A percentile compares a stretch with the other conserved stretches of the same genome.
These are phyloP conservation scores for Thraustochytrium sp. DNA, from an alignment of 352 stramenopile species.

Conservation along the genomic window DNA sequence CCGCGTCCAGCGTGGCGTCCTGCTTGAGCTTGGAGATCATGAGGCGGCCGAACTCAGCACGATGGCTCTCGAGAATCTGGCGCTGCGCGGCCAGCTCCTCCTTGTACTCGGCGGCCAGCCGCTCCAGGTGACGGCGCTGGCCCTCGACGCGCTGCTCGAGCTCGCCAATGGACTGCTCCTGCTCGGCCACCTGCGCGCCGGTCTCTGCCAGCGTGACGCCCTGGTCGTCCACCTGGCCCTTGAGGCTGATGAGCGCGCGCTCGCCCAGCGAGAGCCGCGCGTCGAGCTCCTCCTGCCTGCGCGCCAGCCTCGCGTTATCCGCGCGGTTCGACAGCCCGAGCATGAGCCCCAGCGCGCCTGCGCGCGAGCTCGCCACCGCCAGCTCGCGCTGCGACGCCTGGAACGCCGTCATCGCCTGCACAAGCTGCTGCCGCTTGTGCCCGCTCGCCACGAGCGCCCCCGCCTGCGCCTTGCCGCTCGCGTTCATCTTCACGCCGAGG, in stretches of 20 bases:
- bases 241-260: background rate
- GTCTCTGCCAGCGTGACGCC: background rate
- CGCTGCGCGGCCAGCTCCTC: slow-evolving; percentile 8
- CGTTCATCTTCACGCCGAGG: too few relatives aligned
- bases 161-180: background rate
- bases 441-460: too few relatives aligned
- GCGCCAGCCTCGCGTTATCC: slow-evolving; percentile 15
- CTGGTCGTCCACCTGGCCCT: slow-evolving; percentile 5
- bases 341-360: background rate
- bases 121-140: background rate
- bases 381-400: slow-evolving; percentile 16
- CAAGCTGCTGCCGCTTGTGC: background rate
- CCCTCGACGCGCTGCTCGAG: slow-evolving; percentile 1
- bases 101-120: background rate
- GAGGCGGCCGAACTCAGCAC: background rate
- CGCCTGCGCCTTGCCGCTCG: too few relatives aligned
- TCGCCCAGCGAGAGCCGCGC: background rate
- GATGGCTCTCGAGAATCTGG: background rate
- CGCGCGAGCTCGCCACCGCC: background rate
- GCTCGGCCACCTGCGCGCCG: background rate
- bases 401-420: background rate
- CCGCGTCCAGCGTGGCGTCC: slow-evolving; percentile 27
- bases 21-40: slow-evolving; percentile 27
- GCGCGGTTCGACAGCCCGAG: background rate
- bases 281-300: background rate